phyloP scores from a whole-genome alignment of 2,329 filamentous ascomycete species.

The Alternaria angustiovoidea region DNA sequence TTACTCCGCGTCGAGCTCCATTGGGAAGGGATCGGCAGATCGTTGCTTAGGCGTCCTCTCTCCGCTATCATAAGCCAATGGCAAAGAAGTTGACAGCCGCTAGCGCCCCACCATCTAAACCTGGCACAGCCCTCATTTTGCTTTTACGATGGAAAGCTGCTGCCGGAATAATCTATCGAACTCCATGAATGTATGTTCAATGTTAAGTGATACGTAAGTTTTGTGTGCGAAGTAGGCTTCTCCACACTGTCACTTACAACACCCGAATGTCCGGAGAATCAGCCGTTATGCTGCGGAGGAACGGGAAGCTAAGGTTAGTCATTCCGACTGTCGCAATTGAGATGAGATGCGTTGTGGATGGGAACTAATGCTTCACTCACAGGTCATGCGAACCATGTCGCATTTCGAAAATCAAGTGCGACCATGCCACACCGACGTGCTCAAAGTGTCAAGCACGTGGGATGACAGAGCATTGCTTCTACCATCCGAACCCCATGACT shows the following conservation, averaged over 20 bases:
- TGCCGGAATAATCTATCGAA: neutral
- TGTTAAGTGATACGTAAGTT: neutral
- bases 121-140: neutral
- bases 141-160: neutral
- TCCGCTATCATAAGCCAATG: neutral
- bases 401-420: conserved; percentile 48
- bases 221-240: neutral
- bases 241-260: neutral
- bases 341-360: neutral
- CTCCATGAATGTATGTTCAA: neutral
- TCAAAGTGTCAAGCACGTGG: conserved; percentile 45
- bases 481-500: conserved; percentile 49
- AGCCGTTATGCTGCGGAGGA: conserved; percentile 43
- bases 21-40: neutral
- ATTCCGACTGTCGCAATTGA: conserved; percentile 1
- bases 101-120: neutral
- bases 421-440: conserved; percentile 47
- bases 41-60: neutral
- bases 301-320: conserved; percentile 47
- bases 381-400: conserved; percentile 50
- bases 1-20: neutral
- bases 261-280: conserved; percentile 1
- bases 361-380: conserved; percentile 22
- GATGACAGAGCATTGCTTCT: conserved; percentile 47
- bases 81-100: neutral